phyloP scores from a whole-genome alignment of 2,329 filamentous ascomycete species.

The Byssothecium circinans region DNA sequence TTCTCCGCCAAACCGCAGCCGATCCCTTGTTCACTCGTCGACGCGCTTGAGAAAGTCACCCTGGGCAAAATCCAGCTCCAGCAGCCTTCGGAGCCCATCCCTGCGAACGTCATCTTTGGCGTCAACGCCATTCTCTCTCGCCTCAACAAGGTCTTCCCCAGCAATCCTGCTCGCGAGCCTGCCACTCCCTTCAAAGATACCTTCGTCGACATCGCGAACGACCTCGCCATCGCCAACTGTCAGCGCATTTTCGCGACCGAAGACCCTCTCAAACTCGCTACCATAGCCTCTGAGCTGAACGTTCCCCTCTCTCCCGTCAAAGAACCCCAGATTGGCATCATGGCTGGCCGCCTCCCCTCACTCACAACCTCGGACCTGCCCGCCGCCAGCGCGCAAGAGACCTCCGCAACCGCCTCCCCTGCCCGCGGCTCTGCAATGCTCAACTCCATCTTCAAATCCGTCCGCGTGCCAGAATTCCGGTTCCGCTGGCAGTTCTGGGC shows the following conservation, averaged over 20 bases:
- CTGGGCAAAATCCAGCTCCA: slow-evolving; percentile 10
- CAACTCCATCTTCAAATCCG: slow-evolving; percentile 48
- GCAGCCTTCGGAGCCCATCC: slow-evolving; percentile 12
- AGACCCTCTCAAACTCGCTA: slow-evolving; percentile 13
- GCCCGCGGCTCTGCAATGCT: slow-evolving; percentile 78
- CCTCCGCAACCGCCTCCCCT: slow-evolving; percentile 66
- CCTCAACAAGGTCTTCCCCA: slow-evolving; percentile 16
- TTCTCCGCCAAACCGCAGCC: slow-evolving; percentile 5
- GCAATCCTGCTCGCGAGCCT: neutral
- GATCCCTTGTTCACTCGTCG: slow-evolving; percentile 17
- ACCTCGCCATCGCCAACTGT: slow-evolving; percentile 23
- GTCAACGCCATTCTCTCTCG: slow-evolving; percentile 19
- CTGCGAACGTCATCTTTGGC: slow-evolving; percentile 15
- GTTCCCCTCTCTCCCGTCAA: slow-evolving; percentile 2
- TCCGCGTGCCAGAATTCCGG: slow-evolving; percentile 53
- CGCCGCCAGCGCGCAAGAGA: slow-evolving; percentile 60
- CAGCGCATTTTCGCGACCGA: slow-evolving; percentile 22
- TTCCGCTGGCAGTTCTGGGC: slow-evolving; percentile 58
- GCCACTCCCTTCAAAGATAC: neutral
- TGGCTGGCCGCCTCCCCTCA: slow-evolving; percentile 38
- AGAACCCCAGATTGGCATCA: slow-evolving; percentile 17
- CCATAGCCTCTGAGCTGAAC: slow-evolving; percentile 14
- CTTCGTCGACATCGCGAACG: slow-evolving; percentile 18
- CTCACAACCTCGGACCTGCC: slow-evolving; percentile 54
- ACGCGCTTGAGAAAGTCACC: slow-evolving; percentile 19